A percentile compares a stretch with the other conserved stretches of the same genome.
These are phyloP conservation scores for Thamnidium elegans DNA, from an alignment of 192 early-diverging fungal genomes.

Conservation along the genomic window DNA sequence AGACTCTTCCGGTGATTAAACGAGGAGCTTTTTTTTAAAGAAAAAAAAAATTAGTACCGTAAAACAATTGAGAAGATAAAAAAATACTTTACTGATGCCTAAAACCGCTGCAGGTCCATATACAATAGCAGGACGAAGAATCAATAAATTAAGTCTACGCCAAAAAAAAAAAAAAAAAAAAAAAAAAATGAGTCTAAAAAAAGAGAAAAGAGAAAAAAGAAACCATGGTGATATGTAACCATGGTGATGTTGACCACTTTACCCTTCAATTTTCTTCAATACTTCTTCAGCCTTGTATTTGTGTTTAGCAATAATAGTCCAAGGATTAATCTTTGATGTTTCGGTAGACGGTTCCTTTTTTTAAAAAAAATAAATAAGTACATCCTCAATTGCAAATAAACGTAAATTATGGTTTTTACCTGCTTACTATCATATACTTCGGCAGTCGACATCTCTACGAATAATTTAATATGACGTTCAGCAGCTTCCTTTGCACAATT, in stretches of 20 bases:
- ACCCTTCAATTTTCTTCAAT: constrained; percentile 74
- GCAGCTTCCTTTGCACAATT: constrained; percentile 83
- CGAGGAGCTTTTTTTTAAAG: constrained; percentile 65
- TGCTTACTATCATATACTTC: constrained; percentile 85
- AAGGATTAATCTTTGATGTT: constrained; percentile 75
- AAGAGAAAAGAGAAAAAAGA: too few relatives aligned
- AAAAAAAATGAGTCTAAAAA: constrained; percentile 16
- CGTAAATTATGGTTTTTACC: too few relatives aligned
- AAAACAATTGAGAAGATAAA: constrained; percentile 8
- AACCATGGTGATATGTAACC: too few relatives aligned
- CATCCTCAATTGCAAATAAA: too few relatives aligned
- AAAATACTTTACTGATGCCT: constrained; percentile 68
- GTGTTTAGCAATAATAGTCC: constrained; percentile 72
- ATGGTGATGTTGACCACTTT: too few relatives aligned
- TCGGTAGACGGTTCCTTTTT: constrained; percentile 34
- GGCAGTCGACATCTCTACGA: constrained; percentile 86
- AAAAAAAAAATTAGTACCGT: too few relatives aligned
- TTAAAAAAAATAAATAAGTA: neutral
- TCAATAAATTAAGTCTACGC: constrained; percentile 71
- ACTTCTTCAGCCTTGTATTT: constrained; percentile 78
- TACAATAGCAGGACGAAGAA: constrained; percentile 83
- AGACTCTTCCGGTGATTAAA: constrained; percentile 89
- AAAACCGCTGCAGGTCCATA: constrained; percentile 81
- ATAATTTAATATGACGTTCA: constrained; percentile 65
- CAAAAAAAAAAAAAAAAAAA: too few relatives aligned